These are phyloP conservation scores for Microcos paniculata DNA, from an alignment of 345 rosid genomes.

Conservation along the genomic window DNA sequence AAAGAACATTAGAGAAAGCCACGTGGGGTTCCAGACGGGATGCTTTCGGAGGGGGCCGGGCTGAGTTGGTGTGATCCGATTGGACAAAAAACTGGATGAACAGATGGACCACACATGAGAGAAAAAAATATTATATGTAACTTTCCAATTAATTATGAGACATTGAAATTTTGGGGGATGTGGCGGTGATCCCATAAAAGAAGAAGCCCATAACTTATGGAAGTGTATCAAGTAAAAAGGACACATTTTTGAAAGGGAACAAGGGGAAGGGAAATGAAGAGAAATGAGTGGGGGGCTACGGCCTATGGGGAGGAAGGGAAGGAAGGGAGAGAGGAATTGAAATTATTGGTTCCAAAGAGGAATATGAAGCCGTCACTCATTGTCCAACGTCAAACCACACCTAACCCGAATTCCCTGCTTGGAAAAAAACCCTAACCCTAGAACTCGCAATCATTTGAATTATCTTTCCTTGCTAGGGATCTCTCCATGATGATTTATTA, in stretches of 20 bases:
- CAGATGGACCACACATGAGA: neutral
- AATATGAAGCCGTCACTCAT: conserved; percentile 61
- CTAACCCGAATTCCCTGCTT: conserved; percentile 30
- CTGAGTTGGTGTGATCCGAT: neutral
- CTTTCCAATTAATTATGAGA: neutral
- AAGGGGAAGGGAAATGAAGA: neutral
- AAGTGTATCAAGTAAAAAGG: neutral
- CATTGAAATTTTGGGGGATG: neutral
- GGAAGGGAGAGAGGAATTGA: neutral
- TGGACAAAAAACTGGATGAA: neutral
- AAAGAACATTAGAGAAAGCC: conserved; percentile 20
- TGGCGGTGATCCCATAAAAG: neutral
- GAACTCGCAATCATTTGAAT: conserved; percentile 28
- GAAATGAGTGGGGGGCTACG: neutral
- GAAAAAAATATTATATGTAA: neutral
- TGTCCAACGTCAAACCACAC: conserved; percentile 31
- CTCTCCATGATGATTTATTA: neutral
- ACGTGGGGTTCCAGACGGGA: conserved; percentile 1
- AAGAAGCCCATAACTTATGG: conserved; percentile 20
- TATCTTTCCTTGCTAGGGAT: neutral
- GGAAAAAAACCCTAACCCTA: conserved; percentile 34
- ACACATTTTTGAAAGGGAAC: conserved; percentile 8
- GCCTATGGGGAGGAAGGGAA: neutral
- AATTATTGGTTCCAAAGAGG: conserved; percentile 42
- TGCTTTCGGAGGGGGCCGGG: neutral